Evolutionary conservation across 352 stramenopile genomes (phyloP).

Genomic region (Elongisporangium prolatum): DNA sequence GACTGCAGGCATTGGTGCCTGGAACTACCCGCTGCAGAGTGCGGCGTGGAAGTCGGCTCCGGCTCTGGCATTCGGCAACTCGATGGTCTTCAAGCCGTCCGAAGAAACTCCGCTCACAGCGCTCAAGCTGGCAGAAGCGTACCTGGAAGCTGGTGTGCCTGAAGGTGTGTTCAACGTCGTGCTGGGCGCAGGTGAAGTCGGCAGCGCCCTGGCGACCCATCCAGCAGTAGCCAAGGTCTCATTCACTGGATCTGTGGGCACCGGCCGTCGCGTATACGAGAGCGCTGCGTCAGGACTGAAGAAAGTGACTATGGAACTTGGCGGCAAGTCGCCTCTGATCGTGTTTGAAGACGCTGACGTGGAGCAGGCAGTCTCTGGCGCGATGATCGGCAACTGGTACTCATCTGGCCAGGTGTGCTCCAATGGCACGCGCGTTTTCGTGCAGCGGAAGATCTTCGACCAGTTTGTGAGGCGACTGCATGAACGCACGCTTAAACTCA

Average conservation of each 20-base stretch:
- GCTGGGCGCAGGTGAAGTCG: constrained; percentile 54
- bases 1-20: constrained; percentile 71
- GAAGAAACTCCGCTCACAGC: constrained; percentile 82
- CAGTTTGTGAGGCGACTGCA: constrained; percentile 80
- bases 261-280: constrained; percentile 66
- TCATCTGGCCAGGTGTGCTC: constrained; percentile 89
- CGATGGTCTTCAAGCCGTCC: constrained; percentile 91
- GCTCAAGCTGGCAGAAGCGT: constrained; percentile 59
- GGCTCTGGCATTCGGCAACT: constrained; percentile 84
- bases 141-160: constrained; percentile 63
- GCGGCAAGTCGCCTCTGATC: constrained; percentile 86
- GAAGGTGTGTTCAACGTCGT: constrained; percentile 81
- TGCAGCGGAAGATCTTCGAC: constrained; percentile 81
- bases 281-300: constrained; percentile 73
- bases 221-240: constrained; percentile 65
- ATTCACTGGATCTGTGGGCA: constrained; percentile 82
- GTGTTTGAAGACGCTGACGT: constrained; percentile 85
- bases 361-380: constrained; percentile 66
- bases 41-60: constrained; percentile 78
- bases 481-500: constrained; percentile 64
- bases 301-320: constrained; percentile 88
- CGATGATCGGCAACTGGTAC: constrained; percentile 88
- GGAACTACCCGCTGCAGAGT: constrained; percentile 83
- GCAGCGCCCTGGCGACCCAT: constrained; percentile 51
- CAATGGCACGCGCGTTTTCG: constrained; percentile 87